Base-by-base conservation (phyloP, 495 filamentous ascomycete species). In the Pyrenopolyporus hunteri region DNA sequence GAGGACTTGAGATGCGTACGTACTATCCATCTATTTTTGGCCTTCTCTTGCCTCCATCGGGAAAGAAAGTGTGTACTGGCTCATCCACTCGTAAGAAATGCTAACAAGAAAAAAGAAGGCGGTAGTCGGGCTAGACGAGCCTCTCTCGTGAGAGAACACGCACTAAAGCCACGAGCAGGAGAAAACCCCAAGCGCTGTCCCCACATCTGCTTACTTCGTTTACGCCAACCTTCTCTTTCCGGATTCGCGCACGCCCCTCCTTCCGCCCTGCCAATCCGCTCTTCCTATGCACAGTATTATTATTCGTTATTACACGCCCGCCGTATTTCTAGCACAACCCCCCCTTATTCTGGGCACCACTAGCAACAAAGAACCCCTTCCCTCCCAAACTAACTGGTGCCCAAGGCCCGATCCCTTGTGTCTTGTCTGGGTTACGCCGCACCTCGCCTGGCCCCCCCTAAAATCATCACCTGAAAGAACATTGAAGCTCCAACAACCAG, bases 331-430 rank as follows among this genome's bases (percentile, higher is more conserved):
- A 32, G 56, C 23, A 17, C 17, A 39, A 23, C 56, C 61, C 62
- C 56, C 61, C 62, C 62, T 59, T 56, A 39, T 50, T 53, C 33
- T 49, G n/a, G 16, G 31, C 25, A 17, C 31, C 29, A 26, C 47
- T 29, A 51, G 28, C 23, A 28, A 58, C 51, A 59, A 65, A 65
- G 56, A 37, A 26, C 61, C 36, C 50, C 49, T 61, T 45, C 35
- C 25, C 25, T 49, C 53, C 28, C n/a, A n/a, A n/a, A n/a, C n/a
- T n/a, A 44, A 63, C 39, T 64, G 40, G 47, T 64, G 60, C 61
- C 61, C 54, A 59, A 59, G 50, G 25, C 50, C 28, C 46, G 55
- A 60, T 56, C 55, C 62, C 56, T 64, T 57, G 59, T 63, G 37
- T 53, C 45, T 61, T 35, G 47, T 36, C 39, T 64, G 43, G 54